Percentiles rank a stretch among this genome's conserved stretches.
These are phyloP conservation scores for Albizia julibrissin DNA, from an alignment of 306 rosid genomes.

Conservation along the genomic window DNA sequence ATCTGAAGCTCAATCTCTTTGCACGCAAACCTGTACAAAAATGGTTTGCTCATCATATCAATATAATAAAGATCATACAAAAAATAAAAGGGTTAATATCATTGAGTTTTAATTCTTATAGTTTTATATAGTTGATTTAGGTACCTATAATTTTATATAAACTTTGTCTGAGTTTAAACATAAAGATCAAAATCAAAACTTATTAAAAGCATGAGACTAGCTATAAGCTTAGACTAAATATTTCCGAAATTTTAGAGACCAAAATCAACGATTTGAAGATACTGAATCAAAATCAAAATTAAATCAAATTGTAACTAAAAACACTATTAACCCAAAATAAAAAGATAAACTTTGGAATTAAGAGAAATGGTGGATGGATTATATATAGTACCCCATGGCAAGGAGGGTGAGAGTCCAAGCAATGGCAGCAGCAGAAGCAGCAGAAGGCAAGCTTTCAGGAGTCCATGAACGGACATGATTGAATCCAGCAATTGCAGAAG, in stretches of 20 bases:
- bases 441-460: slow-evolving; percentile 78
- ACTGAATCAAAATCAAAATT: too few relatives aligned
- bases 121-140: too few relatives aligned
- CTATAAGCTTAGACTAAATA: too few relatives aligned
- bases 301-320: too few relatives aligned
- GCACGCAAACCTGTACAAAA: slow-evolving; percentile 73
- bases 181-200: too few relatives aligned
- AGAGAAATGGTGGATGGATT: background rate
- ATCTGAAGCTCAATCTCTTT: slow-evolving; percentile 77
- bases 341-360: background rate
- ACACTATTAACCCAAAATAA: background rate
- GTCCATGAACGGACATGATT: slow-evolving; percentile 85
- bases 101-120: too few relatives aligned
- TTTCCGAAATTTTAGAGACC: too few relatives aligned
- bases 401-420: slow-evolving; percentile 93
- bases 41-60: slow-evolving; percentile 22
- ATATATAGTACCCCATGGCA: slow-evolving; percentile 78
- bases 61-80: background rate
- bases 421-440: slow-evolving; percentile 71
- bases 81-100: background rate
- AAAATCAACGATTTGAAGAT: too few relatives aligned
- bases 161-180: too few relatives aligned
- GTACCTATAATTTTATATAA: too few relatives aligned
- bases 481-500: slow-evolving; percentile 65
- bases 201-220: too few relatives aligned